Conservation (phyloP, 129 eudicot genomes). For the Arctium lappa region DNA sequence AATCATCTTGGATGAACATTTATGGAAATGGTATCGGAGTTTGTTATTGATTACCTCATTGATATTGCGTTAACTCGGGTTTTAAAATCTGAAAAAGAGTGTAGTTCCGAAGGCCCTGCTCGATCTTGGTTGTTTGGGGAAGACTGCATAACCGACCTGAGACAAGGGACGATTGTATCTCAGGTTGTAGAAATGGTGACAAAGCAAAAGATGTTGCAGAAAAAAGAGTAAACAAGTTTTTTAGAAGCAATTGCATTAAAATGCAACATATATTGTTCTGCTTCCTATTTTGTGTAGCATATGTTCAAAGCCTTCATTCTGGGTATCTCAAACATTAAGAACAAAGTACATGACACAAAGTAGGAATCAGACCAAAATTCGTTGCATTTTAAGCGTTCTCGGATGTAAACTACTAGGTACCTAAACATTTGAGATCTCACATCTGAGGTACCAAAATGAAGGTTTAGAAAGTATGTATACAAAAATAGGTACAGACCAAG, state of each 20-base stretch:
- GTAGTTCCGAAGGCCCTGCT: slow-evolving; percentile 88
- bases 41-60: slow-evolving; percentile 41
- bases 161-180: not conserved
- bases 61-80: slow-evolving; percentile 77
- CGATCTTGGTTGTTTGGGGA: slow-evolving; percentile 67
- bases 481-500: no score
- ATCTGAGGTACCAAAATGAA: no score
- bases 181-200: not conserved
- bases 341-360: no score
- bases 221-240: no score
- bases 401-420: no score
- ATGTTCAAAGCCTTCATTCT: no score
- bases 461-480: no score
- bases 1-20: not conserved
- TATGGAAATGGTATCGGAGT: not conserved
- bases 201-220: not conserved
- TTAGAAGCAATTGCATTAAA: no score
- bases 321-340: no score
- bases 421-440: no score
- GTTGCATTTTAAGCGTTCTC: no score
- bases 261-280: not conserved
- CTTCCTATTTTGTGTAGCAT: not conserved
- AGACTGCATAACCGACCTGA: slow-evolving; percentile 57
- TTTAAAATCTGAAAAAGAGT: slow-evolving; percentile 79
- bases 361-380: no score